Evolutionary conservation across 129 eudicot species (phyloP).

Genomic region (Artemisia annua): DNA sequence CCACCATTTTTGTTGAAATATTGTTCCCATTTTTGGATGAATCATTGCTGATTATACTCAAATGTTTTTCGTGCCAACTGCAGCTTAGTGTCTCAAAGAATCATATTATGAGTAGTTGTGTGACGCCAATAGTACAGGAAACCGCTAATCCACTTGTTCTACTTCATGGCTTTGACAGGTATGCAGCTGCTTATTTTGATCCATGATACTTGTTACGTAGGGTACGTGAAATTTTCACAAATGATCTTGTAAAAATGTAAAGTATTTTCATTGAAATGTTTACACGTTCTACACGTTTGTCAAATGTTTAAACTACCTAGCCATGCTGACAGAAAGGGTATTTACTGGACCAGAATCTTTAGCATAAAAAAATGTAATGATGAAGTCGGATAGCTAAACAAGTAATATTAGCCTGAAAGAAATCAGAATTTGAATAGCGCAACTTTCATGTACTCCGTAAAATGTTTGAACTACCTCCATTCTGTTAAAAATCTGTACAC

Average conservation of each 20-base stretch:
- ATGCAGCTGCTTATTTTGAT: constrained; percentile 22
- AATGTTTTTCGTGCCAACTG: neutral
- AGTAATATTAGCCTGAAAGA: no score
- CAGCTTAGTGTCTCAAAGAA: constrained; percentile 55
- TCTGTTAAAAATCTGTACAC: no score
- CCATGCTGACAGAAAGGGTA: neutral
- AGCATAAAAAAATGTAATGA: neutral
- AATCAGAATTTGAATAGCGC: no score
- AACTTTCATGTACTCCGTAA: no score
- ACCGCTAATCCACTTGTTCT: constrained; percentile 69
- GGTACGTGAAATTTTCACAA: neutral
- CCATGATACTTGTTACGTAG: neutral
- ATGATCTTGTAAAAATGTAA: neutral
- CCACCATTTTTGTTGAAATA: no score
- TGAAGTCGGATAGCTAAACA: no score
- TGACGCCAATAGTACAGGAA: constrained; percentile 50
- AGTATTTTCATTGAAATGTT: neutral
- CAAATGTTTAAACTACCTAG: constrained; percentile 11
- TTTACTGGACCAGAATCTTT: neutral
- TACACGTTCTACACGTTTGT: neutral
- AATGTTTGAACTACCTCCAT: no score
- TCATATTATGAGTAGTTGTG: constrained; percentile 83
- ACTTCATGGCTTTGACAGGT: constrained; percentile 97
- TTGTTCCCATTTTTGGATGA: neutral
- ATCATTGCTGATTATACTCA: neutral